Conservation (phyloP, 1,284 basidiomycete genomes). For the Austroboletus novae-zelandiae region DNA sequence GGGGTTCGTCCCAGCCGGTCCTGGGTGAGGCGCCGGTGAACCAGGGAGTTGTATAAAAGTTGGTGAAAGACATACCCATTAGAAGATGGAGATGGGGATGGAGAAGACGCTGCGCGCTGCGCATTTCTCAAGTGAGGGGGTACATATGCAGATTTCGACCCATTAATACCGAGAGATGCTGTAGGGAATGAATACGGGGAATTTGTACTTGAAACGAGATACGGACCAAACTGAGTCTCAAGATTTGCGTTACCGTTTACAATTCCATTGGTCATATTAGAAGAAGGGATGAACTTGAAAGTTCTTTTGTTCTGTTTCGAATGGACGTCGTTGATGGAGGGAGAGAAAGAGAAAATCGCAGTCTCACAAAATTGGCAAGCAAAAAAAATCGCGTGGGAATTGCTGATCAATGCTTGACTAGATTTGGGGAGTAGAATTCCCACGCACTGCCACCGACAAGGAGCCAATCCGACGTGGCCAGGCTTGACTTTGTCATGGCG, state of each 20-base stretch:
- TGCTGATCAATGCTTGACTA: constrained; percentile 4
- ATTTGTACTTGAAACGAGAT: constrained; percentile 3
- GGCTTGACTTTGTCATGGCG: constrained; percentile 25
- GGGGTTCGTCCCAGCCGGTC: constrained; percentile 74
- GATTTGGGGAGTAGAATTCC: constrained; percentile 6
- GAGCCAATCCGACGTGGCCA: background rate
- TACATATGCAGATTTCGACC: constrained; percentile 81
- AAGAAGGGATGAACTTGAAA: constrained; percentile 30
- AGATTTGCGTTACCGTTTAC: constrained; percentile 76
- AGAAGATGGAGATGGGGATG: constrained; percentile 36
- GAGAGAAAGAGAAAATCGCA: constrained; percentile 22
- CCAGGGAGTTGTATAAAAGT: constrained; percentile 8
- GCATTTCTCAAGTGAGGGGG: constrained; percentile 85
- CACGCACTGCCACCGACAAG: constrained; percentile 3
- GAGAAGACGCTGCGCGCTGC: constrained; percentile 75
- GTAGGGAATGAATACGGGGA: constrained; percentile 25
- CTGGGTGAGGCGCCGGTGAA: constrained; percentile 34
- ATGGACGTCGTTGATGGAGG: constrained; percentile 23
- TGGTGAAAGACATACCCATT: constrained; percentile 46
- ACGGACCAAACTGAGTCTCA: constrained; percentile 81
- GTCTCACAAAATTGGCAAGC: constrained; percentile 12
- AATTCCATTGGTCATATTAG: constrained; percentile 87
- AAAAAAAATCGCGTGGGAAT: constrained; percentile 34
- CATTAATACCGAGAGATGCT: constrained; percentile 72
- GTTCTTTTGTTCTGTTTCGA: constrained; percentile 26